phyloP scores from a whole-genome alignment of 768 basidiomycete genomes.

The Roridomyces roridus region DNA sequence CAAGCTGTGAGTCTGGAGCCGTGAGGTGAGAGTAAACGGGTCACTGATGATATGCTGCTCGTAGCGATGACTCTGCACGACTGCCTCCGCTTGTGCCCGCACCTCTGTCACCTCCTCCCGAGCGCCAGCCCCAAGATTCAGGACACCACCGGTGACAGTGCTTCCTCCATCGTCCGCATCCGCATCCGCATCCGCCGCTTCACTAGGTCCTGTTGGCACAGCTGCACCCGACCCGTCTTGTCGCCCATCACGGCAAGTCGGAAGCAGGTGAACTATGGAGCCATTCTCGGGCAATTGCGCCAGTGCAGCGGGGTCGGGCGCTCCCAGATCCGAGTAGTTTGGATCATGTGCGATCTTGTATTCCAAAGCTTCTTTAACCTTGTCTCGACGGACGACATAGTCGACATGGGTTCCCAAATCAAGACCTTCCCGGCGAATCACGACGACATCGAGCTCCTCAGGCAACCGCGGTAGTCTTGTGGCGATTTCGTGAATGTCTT shows the following conservation, averaged over 20 bases:
- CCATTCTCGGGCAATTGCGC: slow-evolving; percentile 6
- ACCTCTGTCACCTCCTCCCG: slow-evolving; percentile 3
- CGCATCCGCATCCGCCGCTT: background rate
- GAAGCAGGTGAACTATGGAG: background rate
- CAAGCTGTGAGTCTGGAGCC: background rate
- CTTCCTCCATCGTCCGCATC: background rate
- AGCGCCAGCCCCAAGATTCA: background rate
- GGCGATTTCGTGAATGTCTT: slow-evolving; percentile 13
- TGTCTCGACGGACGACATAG: slow-evolving; percentile 4
- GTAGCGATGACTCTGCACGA: background rate
- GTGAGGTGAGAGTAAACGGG: too few species aligned
- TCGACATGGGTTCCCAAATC: background rate
- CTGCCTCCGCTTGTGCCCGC: background rate
- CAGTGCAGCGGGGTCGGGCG: background rate
- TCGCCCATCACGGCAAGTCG: background rate
- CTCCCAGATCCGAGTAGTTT: slow-evolving; percentile 1
- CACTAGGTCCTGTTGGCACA: background rate
- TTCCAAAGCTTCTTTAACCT: slow-evolving; percentile 7
- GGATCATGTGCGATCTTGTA: slow-evolving; percentile 21
- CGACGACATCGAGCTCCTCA: slow-evolving; percentile 13
- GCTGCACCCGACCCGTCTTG: too few species aligned
- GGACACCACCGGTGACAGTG: background rate
- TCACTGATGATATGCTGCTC: background rate
- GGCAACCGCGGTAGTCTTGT: slow-evolving; percentile 10
- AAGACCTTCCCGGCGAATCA: slow-evolving; percentile 8